Conservation (phyloP, 176 grass and related monocot genomes). For the Chrysopogon serrulatus region DNA sequence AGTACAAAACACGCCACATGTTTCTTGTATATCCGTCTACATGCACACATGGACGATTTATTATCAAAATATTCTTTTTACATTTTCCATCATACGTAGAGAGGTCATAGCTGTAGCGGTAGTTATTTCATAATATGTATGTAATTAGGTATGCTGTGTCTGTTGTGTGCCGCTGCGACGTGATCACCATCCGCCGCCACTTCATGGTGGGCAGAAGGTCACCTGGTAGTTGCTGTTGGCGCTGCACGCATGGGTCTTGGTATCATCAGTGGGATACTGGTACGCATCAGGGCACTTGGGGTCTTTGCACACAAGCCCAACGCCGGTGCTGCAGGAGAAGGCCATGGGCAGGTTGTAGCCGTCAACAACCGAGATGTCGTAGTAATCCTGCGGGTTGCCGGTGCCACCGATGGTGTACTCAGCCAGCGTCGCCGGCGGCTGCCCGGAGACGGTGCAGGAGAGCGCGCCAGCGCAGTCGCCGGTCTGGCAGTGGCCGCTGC, state of each 20-base stretch:
- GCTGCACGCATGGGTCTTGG: not conserved
- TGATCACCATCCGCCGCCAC: too few species aligned
- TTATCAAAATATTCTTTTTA: too few species aligned
- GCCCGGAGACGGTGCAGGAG: not conserved
- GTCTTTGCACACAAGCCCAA: accelerated
- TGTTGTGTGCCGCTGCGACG: too few species aligned
- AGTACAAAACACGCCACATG: too few species aligned
- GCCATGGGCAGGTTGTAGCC: not conserved
- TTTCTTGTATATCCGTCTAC: too few species aligned
- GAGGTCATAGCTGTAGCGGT: too few species aligned
- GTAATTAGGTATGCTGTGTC: too few species aligned
- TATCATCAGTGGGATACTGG: not conserved
- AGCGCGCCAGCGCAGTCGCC: not conserved
- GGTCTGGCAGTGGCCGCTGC: not conserved
- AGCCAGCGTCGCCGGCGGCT: not conserved
- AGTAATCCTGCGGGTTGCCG: not conserved
- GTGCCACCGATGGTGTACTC: conserved; percentile 4
- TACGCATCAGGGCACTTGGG: not conserved
- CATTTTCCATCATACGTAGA: too few species aligned
- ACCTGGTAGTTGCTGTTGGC: conserved; percentile 10
- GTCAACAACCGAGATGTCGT: conserved; percentile 12
- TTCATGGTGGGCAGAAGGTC: conserved; percentile 34
- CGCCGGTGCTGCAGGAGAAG: conserved; percentile 8
- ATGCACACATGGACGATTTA: too few species aligned
- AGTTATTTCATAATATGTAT: too few species aligned